Evolutionary conservation across 2,329 filamentous ascomycete species (phyloP), one percentile per base, ranked within the genome.

Genomic region (Pleochaeta shiraiana): DNA sequence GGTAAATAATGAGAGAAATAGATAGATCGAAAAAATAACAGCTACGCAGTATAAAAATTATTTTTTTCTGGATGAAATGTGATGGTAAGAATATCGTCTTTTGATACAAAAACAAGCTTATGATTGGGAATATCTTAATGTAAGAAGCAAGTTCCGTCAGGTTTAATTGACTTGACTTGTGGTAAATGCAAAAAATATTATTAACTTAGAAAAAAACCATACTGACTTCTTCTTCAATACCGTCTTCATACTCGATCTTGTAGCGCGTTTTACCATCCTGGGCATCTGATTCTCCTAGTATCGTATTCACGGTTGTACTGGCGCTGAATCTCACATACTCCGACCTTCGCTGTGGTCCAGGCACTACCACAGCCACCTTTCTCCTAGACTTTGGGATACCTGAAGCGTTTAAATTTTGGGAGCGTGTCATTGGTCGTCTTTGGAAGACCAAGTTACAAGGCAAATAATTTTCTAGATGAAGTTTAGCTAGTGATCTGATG

Each of bases 241-340:
- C 73, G 67, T 72, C 70, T 37, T 71, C 72, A 64, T 69, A 73
- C 64, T 71, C 69, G 24, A 74, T 69, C 37, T 63, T 67, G 64
- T 73, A 74, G 63, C 67, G 65, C 19, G 55, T 28, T 31, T 69
- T 50, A 43, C 34, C 4, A 64, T 68, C 63, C 12, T 63, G 31
- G 2, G 64, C 64, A 34, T 68, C 39, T 16, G 69, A 26, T 28
- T 72, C 70, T 33, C 68, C 66, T n/a, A 72, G 33, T 1, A 73
- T 66, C 4, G 63, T 53, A 21, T 73, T 69, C n/a, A 74, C 73
- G 2, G 69, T 73, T 39, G 66, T 68, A 45, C 70, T 67, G 33
- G 68, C 69, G 50, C 65, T 64, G 50, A 67, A 72, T 19, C 67
- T 64, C 43, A 70, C 39, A 37, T 72, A 73, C 66, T 73, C 70